These are phyloP conservation scores for Psilocybe azurescens DNA, from an alignment of 768 basidiomycete species.

Conservation along the genomic window DNA sequence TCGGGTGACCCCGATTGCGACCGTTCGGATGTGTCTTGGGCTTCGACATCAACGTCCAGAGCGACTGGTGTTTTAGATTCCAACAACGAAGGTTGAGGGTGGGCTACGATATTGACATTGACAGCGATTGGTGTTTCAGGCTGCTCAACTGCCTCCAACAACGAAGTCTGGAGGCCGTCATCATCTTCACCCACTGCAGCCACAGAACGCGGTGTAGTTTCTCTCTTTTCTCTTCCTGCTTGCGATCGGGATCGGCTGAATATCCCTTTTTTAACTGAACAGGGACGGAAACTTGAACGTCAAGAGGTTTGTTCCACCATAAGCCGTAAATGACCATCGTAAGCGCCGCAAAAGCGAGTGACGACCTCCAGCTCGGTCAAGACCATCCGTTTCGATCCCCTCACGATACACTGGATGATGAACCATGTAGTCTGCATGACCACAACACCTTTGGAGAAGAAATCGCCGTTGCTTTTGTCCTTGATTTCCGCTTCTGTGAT, in stretches of 20 bases:
- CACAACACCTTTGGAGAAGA: conserved; percentile 37
- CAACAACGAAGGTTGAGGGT: background rate
- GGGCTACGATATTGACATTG: too few relatives aligned
- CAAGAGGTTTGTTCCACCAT: conserved; percentile 47
- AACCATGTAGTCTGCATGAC: conserved; percentile 42
- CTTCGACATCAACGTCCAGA: background rate
- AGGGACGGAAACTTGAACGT: conserved; percentile 24
- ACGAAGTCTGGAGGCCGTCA: background rate
- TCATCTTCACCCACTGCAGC: too few relatives aligned
- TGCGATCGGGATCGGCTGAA: too few relatives aligned
- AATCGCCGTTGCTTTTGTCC: conserved; percentile 38
- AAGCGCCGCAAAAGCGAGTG: conserved; percentile 37
- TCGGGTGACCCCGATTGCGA: background rate
- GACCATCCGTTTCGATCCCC: conserved; percentile 27
- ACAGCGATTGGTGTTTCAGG: too few relatives aligned
- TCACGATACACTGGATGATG: conserved; percentile 32
- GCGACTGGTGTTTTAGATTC: background rate
- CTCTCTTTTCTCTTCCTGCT: background rate
- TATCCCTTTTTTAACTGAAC: conserved; percentile 4
- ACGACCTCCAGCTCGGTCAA: conserved; percentile 40
- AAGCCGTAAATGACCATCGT: conserved; percentile 34
- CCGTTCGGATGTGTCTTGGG: background rate
- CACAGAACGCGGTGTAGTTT: background rate
- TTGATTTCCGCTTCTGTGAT: conserved; percentile 25
- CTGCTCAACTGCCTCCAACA: too few relatives aligned